Base-by-base conservation (phyloP, 306 rosid species). In the Canavalia ensiformis region DNA sequence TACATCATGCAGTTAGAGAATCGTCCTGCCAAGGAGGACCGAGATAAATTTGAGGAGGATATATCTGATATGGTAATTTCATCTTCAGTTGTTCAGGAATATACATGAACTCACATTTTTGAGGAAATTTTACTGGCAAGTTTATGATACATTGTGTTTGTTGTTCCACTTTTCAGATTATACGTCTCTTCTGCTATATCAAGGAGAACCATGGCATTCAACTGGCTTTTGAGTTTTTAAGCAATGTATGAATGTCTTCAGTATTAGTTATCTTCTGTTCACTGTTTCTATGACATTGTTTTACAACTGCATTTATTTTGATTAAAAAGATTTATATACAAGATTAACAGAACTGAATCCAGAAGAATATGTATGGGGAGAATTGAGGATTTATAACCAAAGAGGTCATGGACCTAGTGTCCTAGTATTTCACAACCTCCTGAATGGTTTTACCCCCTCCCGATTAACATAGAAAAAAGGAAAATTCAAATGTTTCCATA, bases 171-270 rank as follows among this genome's bases (percentile, higher is more conserved):
- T 81, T 88, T 86, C 95, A 94, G 98, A 90, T 94, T 51, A 94
- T 92, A 75, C 84, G 89, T 31, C 91, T 94, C 84, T 94, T 94
- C 89, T 82, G 85, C 83, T 87, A 92, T 91, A 84, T 94, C 63
- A 86, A 92, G 89, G 97, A 82, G 90, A 89, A 88, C 88, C 87
- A 90, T 30, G 92, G 87, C 64, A 87, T 74, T 70, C 91, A 81
- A 69, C 81, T 89, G 76, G 97, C 98, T 84, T 95, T 95, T 86
- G 93, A 91, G 81, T 95, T 95, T 90, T 80, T 95, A 90, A 91
- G 92, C 89, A 91, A 90, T 80, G 99, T 95, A 90, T 74, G 97
- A 66, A 72, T 44, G 8, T 65, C 60, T 37, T 74, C 50, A 58
- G 35, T 46, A 45, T 8, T 79, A 71, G 63, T 28, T 71, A 80